Conservation (phyloP, 306 rosid species). For the Urtica urens region DNA sequence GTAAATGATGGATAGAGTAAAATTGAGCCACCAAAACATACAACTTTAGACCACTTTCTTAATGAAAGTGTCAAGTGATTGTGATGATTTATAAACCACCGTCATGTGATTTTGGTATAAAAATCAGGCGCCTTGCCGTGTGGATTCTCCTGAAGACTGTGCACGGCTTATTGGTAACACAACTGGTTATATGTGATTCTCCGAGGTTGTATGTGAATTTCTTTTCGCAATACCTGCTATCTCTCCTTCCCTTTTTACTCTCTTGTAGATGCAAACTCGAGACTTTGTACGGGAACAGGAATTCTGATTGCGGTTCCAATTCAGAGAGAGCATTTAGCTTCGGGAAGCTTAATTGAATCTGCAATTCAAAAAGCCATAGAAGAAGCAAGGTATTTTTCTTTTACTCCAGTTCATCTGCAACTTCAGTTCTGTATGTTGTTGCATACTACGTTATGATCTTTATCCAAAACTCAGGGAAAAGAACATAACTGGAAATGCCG, state of each 20-base stretch:
- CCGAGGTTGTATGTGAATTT: too few species aligned
- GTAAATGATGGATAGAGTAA: neutral
- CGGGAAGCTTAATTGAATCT: slow-evolving; percentile 69
- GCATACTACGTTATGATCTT: neutral
- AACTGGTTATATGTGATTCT: neutral
- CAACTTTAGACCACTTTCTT: neutral
- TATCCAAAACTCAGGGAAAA: slow-evolving; percentile 38
- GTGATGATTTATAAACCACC: neutral
- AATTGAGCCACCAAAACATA: neutral
- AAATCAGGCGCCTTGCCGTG: slow-evolving; percentile 63
- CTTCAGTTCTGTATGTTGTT: neutral
- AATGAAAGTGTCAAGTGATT: slow-evolving; percentile 2
- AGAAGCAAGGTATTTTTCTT: slow-evolving; percentile 51
- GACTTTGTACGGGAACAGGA: slow-evolving; percentile 65
- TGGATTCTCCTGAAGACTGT: slow-evolving; percentile 67
- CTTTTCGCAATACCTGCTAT: too few species aligned
- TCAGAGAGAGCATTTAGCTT: slow-evolving; percentile 62
- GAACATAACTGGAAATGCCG: slow-evolving; percentile 63
- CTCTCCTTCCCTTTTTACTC: too few species aligned
- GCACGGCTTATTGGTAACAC: slow-evolving; percentile 63
- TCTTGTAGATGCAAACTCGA: slow-evolving; percentile 49
- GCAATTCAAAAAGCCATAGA: slow-evolving; percentile 60
- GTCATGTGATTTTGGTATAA: slow-evolving; percentile 17
- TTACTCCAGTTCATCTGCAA: neutral
- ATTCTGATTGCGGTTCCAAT: slow-evolving; percentile 78